A percentile compares a stretch with the other conserved stretches of the same genome.
Conservation (phyloP, 176 grass and related monocot genomes). For the Triticum dicoccoides region DNA sequence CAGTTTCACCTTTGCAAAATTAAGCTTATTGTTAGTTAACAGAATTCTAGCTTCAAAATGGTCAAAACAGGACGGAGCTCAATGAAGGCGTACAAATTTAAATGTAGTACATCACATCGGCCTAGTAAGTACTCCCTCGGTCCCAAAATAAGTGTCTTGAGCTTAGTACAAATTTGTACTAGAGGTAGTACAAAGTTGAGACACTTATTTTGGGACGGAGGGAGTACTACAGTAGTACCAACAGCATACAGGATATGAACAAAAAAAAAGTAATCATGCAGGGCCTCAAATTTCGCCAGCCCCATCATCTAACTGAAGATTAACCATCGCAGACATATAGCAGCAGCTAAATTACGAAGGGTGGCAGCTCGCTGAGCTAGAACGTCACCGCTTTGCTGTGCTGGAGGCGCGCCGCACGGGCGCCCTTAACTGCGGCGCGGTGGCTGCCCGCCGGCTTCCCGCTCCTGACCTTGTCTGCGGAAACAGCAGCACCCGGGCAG, state of each 20-base stretch:
- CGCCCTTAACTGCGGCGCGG: constrained; percentile 53
- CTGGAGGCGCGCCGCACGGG: constrained; percentile 72
- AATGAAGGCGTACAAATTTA: not conserved
- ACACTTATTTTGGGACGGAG: too few relatives aligned
- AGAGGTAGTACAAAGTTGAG: too few relatives aligned
- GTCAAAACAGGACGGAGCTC: not conserved
- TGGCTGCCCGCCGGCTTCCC: constrained; percentile 51
- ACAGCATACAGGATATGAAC: not conserved
- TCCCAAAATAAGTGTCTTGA: too few relatives aligned
- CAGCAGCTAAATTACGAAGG: not conserved
- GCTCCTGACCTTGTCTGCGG: constrained; percentile 57
- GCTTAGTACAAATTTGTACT: too few relatives aligned
- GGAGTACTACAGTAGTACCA: too few relatives aligned
- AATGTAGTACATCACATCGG: too few relatives aligned
- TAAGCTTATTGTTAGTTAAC: not conserved
- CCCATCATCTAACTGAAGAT: not conserved
- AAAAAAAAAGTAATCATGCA: not conserved
- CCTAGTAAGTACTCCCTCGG: not conserved
- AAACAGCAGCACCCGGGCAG: not conserved
- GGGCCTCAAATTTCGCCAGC: not conserved
- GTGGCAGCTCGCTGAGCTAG: not conserved
- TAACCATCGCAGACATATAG: not conserved
- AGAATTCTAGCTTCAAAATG: not conserved
- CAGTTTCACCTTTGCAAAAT: not conserved
- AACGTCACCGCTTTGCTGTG: constrained; percentile 69